These are phyloP conservation scores for Toxoplasma gondii DNA, from an alignment of 169 alveolate genomes.

Conservation along the genomic window DNA sequence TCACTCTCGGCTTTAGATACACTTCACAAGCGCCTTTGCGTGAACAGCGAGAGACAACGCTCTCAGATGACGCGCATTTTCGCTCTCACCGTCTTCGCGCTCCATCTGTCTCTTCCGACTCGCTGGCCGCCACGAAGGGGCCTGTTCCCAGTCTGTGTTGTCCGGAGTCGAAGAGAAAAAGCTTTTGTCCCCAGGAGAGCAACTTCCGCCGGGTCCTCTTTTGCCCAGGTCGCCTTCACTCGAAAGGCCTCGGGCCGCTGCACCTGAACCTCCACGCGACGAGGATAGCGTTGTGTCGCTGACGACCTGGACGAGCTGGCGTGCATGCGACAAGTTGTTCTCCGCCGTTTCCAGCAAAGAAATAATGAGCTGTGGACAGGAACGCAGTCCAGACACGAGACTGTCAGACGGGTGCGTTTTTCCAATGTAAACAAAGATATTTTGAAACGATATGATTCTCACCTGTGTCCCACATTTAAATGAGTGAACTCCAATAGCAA, in stretches of 20 bases:
- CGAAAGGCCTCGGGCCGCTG: not conserved
- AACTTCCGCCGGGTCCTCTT: not conserved
- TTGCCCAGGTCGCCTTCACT: not conserved
- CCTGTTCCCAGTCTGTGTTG: not conserved
- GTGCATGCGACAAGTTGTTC: conserved; percentile 51
- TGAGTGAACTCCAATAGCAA: too few species aligned
- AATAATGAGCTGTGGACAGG: conserved; percentile 39
- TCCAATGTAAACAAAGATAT: too few species aligned
- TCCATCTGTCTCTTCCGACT: conserved; percentile 37
- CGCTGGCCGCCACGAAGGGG: not conserved
- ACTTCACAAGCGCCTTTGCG: too few species aligned
- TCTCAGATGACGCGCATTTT: too few species aligned
- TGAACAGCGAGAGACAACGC: too few species aligned
- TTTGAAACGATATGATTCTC: too few species aligned
- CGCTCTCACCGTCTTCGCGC: conserved; percentile 21
- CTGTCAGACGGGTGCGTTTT: not conserved
- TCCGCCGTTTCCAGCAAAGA: conserved; percentile 62
- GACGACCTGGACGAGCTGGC: conserved; percentile 52
- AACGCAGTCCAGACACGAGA: not conserved
- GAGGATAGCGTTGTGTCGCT: conserved; percentile 47
- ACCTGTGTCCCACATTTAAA: too few species aligned
- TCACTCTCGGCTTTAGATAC: too few species aligned
- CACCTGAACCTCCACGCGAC: not conserved
- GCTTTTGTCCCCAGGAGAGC: not conserved
- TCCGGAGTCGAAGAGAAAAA: not conserved